phyloP scores from a whole-genome alignment of 495 filamentous ascomycete species.

The Penicillium canescens region DNA sequence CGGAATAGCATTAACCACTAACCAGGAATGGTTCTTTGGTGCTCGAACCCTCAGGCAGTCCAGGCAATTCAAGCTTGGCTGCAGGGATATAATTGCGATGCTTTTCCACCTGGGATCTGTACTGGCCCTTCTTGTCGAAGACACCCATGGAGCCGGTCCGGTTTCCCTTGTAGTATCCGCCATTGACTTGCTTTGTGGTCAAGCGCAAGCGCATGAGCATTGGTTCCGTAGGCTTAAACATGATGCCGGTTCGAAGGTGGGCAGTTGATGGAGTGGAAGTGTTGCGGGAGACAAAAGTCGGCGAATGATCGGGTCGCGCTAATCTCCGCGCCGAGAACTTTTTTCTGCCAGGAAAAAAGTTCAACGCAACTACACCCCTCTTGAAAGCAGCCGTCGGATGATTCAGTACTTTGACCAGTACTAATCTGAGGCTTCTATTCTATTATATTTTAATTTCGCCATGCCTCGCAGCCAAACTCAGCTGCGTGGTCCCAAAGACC shows the following conservation, averaged over 20 bases:
- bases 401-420: constrained; percentile 7
- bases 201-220: constrained; percentile 70
- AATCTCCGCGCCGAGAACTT: constrained; percentile 43
- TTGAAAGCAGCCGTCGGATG: constrained; percentile 13
- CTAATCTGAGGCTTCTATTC: constrained; percentile 8
- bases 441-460: constrained; percentile 13
- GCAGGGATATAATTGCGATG: constrained; percentile 90
- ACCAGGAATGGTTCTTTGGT: constrained; percentile 1
- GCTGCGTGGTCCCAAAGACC: constrained; percentile 47
- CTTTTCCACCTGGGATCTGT: constrained; percentile 77
- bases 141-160: constrained; percentile 81
- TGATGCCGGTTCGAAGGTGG: constrained; percentile 21
- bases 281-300: constrained; percentile 12
- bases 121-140: constrained; percentile 84
- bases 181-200: constrained; percentile 88
- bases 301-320: constrained; percentile 32
- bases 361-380: constrained; percentile 20
- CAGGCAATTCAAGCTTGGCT: constrained; percentile 46
- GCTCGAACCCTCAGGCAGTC: background rate
- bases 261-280: background rate
- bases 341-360: constrained; percentile 36
- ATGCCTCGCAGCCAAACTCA: constrained; percentile 72
- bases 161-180: constrained; percentile 96
- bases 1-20: background rate
- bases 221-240: constrained; percentile 69